Evolutionary conservation across 2,329 filamentous ascomycete species (phyloP), one percentile per base, ranked within the genome.

Genomic region (Hymenoscyphus albidus): DNA sequence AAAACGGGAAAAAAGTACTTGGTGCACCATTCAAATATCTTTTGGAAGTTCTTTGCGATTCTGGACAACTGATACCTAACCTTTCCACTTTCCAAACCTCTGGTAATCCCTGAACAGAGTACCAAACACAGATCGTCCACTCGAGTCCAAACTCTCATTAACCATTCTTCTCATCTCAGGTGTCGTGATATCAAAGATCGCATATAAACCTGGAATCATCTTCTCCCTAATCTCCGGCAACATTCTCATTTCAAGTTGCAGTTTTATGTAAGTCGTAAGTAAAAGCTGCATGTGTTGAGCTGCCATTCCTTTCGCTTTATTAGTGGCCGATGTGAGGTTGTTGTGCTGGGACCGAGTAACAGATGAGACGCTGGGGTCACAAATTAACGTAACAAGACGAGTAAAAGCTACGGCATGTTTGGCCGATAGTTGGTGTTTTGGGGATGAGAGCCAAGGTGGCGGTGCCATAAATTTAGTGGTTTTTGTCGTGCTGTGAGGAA

Each of bases 71-170:
- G n/a, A 27, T 27, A 54, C 63, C 31, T 60, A 67, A 10, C 72
- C 72, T 59, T 71, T 85, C 85, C 86, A 88, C 78, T 86, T 87
- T 54, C 85, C 85, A 78, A 87, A 88, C 75, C 81, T 85, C 73
- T 80, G 79, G 73, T 86, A 89, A 74, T 82, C 78, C 71, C 81
- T 83, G 67, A 82, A 87, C 78, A 88, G 78, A 65, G 83, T 81
- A 68, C 79, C 79, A 74, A 88, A 80, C 35, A 89, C 81, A 0
- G 83, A 85, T 66, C 86, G 78, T 6, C 85, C 86, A 68, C 82
- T 84, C 3, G 77, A 78, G 72, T 88, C 86, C 76, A 88, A 80
- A 35, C 79, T 80, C 68, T 88, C 86, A 69, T 84, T 86, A 64
- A 88, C 74, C 32, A 86, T 80, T 74, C 81, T 82, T 70, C 84